Evolutionary conservation across 2,329 filamentous ascomycete genomes (phyloP).

Genomic region (Calonectria pseudoreteaudii): DNA sequence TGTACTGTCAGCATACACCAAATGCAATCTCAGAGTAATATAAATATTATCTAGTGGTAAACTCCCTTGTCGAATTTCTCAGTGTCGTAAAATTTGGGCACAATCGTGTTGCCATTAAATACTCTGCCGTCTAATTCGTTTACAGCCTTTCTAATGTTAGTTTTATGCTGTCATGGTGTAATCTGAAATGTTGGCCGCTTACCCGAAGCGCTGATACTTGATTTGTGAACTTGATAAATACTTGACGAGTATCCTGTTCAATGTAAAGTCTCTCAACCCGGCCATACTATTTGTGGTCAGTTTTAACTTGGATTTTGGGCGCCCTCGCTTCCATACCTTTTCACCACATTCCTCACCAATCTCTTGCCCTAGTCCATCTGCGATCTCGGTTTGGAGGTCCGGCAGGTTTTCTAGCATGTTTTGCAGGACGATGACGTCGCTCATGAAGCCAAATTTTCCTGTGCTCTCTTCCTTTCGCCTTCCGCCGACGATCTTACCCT

Average conservation of each 20-base stretch:
- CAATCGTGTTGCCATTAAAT: slow-evolving; percentile 88
- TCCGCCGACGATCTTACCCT: slow-evolving; percentile 85
- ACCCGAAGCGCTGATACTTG: slow-evolving; percentile 86
- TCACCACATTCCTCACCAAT: slow-evolving; percentile 94
- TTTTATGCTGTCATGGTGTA: background rate
- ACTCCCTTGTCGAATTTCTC: slow-evolving; percentile 83
- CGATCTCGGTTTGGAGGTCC: slow-evolving; percentile 81
- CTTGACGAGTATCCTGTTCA: slow-evolving; percentile 71
- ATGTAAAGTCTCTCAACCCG: slow-evolving; percentile 85
- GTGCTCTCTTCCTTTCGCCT: slow-evolving; percentile 61
- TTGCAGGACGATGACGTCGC: slow-evolving; percentile 82
- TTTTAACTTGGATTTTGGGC: background rate
- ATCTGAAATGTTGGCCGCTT: slow-evolving; percentile 53
- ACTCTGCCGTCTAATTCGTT: slow-evolving; percentile 88
- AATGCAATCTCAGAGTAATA: background rate
- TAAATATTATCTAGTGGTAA: slow-evolving; percentile 45
- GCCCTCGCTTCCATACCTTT: slow-evolving; percentile 62
- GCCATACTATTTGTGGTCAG: slow-evolving; percentile 72
- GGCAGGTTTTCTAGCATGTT: slow-evolving; percentile 89
- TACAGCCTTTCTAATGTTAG: slow-evolving; percentile 71
- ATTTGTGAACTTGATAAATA: slow-evolving; percentile 95
- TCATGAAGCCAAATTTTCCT: slow-evolving; percentile 77
- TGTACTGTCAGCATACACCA: background rate
- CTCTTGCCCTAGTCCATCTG: slow-evolving; percentile 84
- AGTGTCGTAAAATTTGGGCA: slow-evolving; percentile 83